Conservation (phyloP, 371 early-diverging fungal species). For the Batkoa obscura region DNA sequence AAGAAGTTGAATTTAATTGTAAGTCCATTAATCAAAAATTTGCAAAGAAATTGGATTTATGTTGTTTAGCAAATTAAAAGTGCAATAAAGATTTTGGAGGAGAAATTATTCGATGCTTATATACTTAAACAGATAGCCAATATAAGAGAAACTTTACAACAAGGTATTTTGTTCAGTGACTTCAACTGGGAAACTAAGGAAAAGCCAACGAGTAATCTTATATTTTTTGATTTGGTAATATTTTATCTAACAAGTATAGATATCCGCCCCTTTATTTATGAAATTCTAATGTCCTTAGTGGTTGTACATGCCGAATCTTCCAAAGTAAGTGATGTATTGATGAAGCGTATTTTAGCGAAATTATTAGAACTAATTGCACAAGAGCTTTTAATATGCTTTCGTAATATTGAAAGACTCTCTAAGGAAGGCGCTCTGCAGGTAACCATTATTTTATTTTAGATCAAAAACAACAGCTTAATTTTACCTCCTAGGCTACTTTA, state of each 20-base stretch:
- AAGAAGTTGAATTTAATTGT: background rate
- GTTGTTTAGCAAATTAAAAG: background rate
- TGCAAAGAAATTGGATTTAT: background rate
- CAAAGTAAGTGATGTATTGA: slow-evolving; percentile 48
- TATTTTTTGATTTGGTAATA: background rate
- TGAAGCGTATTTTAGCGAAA: slow-evolving; percentile 49
- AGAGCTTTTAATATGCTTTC: slow-evolving; percentile 54
- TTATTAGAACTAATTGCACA: slow-evolving; percentile 48
- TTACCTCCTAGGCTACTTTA: slow-evolving; percentile 32
- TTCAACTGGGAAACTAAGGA: slow-evolving; percentile 67
- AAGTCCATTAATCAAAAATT: background rate
- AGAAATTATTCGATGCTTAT: slow-evolving; percentile 62
- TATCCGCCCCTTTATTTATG: slow-evolving; percentile 69
- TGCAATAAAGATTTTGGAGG: slow-evolving; percentile 28
- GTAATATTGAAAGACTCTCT: slow-evolving; percentile 64
- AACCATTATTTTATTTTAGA: slow-evolving; percentile 10
- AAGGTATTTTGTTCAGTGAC: slow-evolving; percentile 67
- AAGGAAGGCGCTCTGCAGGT: slow-evolving; percentile 74
- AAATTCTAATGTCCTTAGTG: slow-evolving; percentile 67
- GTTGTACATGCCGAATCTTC: slow-evolving; percentile 77
- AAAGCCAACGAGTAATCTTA: slow-evolving; percentile 37
- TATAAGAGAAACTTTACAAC: slow-evolving; percentile 44
- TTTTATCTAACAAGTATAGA: slow-evolving; percentile 19
- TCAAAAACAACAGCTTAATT: background rate
- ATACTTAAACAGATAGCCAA: slow-evolving; percentile 46